Evolutionary conservation across 176 grass and related monocot species (phyloP).

Genomic region (Paspalum vaginatum): DNA sequence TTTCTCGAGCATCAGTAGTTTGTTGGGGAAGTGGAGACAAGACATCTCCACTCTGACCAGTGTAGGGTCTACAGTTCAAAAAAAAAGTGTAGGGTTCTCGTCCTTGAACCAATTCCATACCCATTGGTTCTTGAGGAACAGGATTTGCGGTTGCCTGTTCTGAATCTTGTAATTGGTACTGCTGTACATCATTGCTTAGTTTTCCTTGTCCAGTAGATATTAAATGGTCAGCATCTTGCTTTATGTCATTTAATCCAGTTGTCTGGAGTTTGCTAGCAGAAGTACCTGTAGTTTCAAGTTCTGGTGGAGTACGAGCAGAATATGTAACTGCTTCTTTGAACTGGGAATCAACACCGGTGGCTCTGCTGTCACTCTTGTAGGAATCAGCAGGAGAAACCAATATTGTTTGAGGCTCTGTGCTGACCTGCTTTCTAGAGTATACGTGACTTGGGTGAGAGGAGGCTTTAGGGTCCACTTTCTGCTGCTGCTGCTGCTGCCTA

Average conservation of each 20-base stretch:
- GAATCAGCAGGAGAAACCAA: constrained; percentile 40
- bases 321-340: constrained; percentile 14
- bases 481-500: constrained; percentile 45
- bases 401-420: constrained; percentile 39
- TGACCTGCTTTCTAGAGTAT: constrained; percentile 9
- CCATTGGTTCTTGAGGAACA: constrained; percentile 37
- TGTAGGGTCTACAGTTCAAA: not conserved
- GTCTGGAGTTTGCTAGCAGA: constrained; percentile 12
- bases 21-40: not conserved
- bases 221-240: constrained; percentile 31
- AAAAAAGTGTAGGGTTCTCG: not conserved
- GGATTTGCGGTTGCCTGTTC: constrained; percentile 27
- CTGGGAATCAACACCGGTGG: constrained; percentile 23
- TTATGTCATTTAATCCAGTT: constrained; percentile 25
- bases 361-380: constrained; percentile 18
- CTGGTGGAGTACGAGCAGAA: not conserved
- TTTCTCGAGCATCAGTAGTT: not conserved
- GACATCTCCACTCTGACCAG: constrained; percentile 36
- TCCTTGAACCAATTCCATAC: constrained; percentile 27
- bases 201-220: constrained; percentile 28
- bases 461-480: constrained; percentile 18
- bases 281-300: constrained; percentile 12
- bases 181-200: constrained; percentile 27
- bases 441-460: not conserved
- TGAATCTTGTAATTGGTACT: constrained; percentile 41